Base-by-base conservation (phyloP, 2,329 filamentous ascomycete genomes). In the Ophiosphaerella korrae region DNA sequence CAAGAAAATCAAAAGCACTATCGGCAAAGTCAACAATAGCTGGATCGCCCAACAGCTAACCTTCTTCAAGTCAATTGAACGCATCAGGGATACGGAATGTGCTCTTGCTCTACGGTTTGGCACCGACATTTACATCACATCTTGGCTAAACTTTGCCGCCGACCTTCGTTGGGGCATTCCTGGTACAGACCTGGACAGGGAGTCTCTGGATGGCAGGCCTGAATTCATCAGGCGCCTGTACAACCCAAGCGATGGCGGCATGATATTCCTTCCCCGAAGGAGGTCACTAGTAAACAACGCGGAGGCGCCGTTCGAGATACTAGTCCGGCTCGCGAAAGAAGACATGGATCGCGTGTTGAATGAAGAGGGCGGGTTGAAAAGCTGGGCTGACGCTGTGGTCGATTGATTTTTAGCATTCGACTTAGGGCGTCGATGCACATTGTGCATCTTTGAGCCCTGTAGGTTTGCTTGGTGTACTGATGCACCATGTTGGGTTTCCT, bases 301-400 rank as follows among this genome's bases (percentile, higher is more conserved):
- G 9, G 67, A 71, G 45, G 67, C 67, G 18, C 68, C 70, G 5
- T 73, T 71, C 39, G 70, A 73, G 49, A 62, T 73, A 48, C 58
- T 72, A 21, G 63, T 71, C 21, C 57, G 67, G 36, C 66, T 73
- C 33, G 66, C 70, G 1, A 41, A 60, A n/a, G 64, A 66, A 31
- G 68, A 73, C 42, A 73, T 73, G 68, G 50, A 66, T 14, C 62
- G 57, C 7, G 48, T 73, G 14, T 36, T 70, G 39, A 49, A 54
- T 4, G 68, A 73, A 49, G 47, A 67, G 42, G 61, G 57, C 23
- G 70, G 70, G 8, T 52, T 73, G 42, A 50, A 50, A 37, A 62
- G 40, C 21, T 72, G 67, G 67, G 59, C 63, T 12, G 63, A 71
- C 39, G 56, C 56, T 23, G 58, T 71, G 35, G 58, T 71, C 35